These are phyloP conservation scores for Pyronema domesticum DNA, from an alignment of 495 filamentous ascomycete genomes.

Conservation along the genomic window DNA sequence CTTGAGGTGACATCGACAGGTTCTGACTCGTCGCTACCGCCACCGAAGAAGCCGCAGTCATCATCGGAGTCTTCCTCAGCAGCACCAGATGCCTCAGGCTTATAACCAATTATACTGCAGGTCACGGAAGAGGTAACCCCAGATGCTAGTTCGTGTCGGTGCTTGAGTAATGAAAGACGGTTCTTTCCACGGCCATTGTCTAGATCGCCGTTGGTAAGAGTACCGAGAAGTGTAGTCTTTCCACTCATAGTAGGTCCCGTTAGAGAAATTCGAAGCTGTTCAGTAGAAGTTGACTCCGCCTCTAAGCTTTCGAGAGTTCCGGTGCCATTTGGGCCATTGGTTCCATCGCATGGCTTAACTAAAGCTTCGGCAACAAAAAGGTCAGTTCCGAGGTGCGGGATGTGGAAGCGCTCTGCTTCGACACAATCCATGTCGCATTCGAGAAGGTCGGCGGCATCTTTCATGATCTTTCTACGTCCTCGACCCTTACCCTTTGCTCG, in stretches of 20 bases:
- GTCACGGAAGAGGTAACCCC: constrained; percentile 86
- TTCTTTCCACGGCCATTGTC: constrained; percentile 88
- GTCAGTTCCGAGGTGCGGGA: constrained; percentile 31
- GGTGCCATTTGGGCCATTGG: not conserved
- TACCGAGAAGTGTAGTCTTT: constrained; percentile 81
- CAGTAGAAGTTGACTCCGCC: constrained; percentile 26
- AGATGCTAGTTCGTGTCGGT: constrained; percentile 82
- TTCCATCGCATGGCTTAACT: constrained; percentile 37
- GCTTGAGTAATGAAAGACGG: constrained; percentile 69
- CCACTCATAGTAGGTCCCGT: constrained; percentile 83
- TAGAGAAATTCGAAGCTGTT: constrained; percentile 80
- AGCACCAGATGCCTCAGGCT: constrained; percentile 8
- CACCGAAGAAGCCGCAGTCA: constrained; percentile 3
- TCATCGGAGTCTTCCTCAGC: constrained; percentile 6
- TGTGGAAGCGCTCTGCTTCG: constrained; percentile 16
- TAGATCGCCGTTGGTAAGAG: constrained; percentile 64
- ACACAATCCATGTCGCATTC: constrained; percentile 6
- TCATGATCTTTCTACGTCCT: constrained; percentile 2
- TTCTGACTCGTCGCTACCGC: constrained; percentile 4
- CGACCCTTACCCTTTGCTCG: constrained; percentile 12
- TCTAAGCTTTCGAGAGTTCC: not conserved
- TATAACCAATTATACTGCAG: constrained; percentile 82
- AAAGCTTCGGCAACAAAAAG: constrained; percentile 84
- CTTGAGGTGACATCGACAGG: constrained; percentile 25
- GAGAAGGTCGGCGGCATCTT: not conserved